Evolutionary conservation across 441 rosid genomes (phyloP), one percentile per base, ranked within the genome.

Genomic region (Brassica balearica): DNA sequence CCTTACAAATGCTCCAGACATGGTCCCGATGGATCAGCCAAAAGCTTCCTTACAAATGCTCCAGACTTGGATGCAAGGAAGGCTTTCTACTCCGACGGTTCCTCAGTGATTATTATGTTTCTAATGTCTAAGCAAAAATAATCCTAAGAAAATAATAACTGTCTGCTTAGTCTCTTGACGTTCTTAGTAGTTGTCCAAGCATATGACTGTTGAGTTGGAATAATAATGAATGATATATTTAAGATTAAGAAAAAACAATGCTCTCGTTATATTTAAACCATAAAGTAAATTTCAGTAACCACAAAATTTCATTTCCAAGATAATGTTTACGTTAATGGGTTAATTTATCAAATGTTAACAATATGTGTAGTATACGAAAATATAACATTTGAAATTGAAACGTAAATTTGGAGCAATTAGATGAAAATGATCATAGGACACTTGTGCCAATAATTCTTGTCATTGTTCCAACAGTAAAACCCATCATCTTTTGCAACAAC

Each of bases 401-500:
- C 3, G 60, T 55, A 55, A 15, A 55, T 55, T 55, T 15, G 22
- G 23, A 15, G 17, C 22, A 17, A 17, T 17, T 15, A 56, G 23
- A 17, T 56, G 11, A 19, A 17, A 19, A 56, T 56, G 61, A 7
- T 17, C 25, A 8, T 1, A 14, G 2, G 3, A 32, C 32, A 11
- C 29, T 1, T 19, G 6, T 36, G 17, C 78, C 41, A 74, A 11
- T 0, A 8, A 34, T 41, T 56, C 12, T 74, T 74, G 19, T 12
- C 14, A 5, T 25, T 23, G 58, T 66, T 25, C 72, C 78, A 66
- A 5, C 19, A 41, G 27, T 34, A 74, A 36, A 66, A 74, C 4
- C 58, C 59, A 65, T 65, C 43, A 19, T 65, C 71, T 22, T 36
- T 55, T 22, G 29, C 67, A 38, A 19, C 38, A 5, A 41, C 5